These are phyloP conservation scores for Gossypium trilobum DNA, from an alignment of 441 rosid genomes.

Conservation along the genomic window DNA sequence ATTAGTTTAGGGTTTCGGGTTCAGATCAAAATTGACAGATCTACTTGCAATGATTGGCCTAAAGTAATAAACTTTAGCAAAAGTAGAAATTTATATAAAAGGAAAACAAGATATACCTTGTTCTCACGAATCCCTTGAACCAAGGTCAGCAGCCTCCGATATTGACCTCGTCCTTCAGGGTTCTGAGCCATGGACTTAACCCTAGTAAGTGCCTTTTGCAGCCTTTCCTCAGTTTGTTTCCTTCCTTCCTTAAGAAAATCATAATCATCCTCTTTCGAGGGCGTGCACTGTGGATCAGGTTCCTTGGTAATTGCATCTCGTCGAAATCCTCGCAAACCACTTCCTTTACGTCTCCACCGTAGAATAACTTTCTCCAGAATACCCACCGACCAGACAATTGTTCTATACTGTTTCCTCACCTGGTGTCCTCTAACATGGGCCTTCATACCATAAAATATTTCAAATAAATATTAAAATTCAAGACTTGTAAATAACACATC, in stretches of 20 bases:
- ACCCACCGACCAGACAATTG: constrained; percentile 84
- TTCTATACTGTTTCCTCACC: constrained; percentile 64
- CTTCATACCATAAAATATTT: constrained; percentile 27
- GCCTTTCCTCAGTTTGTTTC: constrained; percentile 78
- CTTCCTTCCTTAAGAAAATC: constrained; percentile 81
- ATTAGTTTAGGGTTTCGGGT: too few relatives aligned
- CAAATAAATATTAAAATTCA: neutral
- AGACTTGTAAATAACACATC: neutral
- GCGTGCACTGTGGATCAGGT: constrained; percentile 23
- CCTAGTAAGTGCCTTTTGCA: constrained; percentile 70
- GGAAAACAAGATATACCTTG: constrained; percentile 32
- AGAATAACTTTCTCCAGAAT: constrained; percentile 79
- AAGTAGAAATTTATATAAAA: neutral
- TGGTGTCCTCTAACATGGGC: constrained; percentile 96
- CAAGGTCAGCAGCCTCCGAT: constrained; percentile 69
- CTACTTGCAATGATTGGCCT: too few relatives aligned
- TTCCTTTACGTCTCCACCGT: constrained; percentile 95
- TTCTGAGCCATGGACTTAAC: constrained; percentile 88
- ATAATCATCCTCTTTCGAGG: constrained; percentile 54
- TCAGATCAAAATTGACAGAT: too few relatives aligned
- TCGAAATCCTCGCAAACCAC: constrained; percentile 77
- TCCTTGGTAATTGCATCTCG: constrained; percentile 39
- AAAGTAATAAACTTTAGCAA: neutral
- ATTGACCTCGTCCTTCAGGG: constrained; percentile 83
- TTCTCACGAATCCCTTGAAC: constrained; percentile 55